Base-by-base conservation (phyloP, 2,329 filamentous ascomycete species). In the Talaromyces albobiverticillius region DNA sequence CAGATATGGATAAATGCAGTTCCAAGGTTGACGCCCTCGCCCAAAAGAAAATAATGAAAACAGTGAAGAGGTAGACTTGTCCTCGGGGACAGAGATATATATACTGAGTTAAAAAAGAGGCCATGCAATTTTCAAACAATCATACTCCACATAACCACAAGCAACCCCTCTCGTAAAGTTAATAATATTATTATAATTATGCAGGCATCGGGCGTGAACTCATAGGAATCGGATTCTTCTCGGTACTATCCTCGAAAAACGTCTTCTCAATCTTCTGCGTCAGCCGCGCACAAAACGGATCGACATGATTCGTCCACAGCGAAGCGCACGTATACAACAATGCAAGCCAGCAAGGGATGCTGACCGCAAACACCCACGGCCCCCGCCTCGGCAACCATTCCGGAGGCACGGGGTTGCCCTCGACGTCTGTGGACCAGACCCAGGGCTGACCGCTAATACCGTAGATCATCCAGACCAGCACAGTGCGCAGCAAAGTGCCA, bases 261-360 rank as follows among this genome's bases (percentile, higher is more conserved):
- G 63, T 66, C 50, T 73, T 73, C 58, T 80, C 78, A 56, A 81
- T 59, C 67, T 71, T 76, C 58, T 74, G 71, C 3, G 78, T 79
- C 29, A 76, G 64, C 51, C 69, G 67, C 0, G 78, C 79, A 59
- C 79, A 81, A 55, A 74, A 72, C 3, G 73, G 71, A 59, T 81
- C 78, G 18, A 81, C 76, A 60, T 79, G 79, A 18, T 69, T 74
- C 26, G 78, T 81, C 79, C 79, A 81, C 50, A 78, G 64, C 57
- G 75, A 72, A 0, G 78, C 79, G 16, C 73, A 70, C 1, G 70
- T 65, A 62, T 81, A 81, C 2, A 79, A 73, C 22, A 80, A 58
- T 1, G 57, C 64, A 38, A 79, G 72, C 67, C 78, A 81, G 6
- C 73, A 63, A 4, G 77, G 68, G 14, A 80, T 75, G n/a, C 73